Base-by-base conservation (phyloP, 108 stramenopile species). In the Skeletonema tropicum region DNA sequence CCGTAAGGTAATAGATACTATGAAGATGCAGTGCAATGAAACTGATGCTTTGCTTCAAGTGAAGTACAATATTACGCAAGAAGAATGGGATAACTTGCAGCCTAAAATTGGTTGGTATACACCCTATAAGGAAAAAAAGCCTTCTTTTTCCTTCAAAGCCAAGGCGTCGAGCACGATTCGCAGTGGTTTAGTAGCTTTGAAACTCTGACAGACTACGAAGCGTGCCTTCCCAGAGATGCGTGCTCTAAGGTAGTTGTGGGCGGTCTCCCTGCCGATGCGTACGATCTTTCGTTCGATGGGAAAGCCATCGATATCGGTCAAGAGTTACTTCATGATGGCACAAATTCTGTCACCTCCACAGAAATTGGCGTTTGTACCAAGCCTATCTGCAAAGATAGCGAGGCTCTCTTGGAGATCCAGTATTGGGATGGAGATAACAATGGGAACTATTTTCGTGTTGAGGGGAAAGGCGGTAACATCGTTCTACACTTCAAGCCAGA, bases 1-100 rank as follows among this genome's bases (percentile, higher is more conserved):
- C n/a, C n/a, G n/a, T n/a, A n/a, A n/a, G n/a, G n/a, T n/a, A n/a
- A n/a, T n/a, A n/a, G n/a, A n/a, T n/a, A n/a, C n/a, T n/a, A n/a
- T n/a, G n/a, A n/a, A n/a, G n/a, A n/a, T n/a, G n/a, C n/a, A n/a
- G n/a, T 45, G 42, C 42, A 45, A 45, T 45, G 42, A 45, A 45
- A 45, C 42, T 15, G 42, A 60, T 13, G 59, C 59, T 19, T 32
- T 31, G 59, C 59, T 60, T n/a, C n/a, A n/a, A n/a, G n/a, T n/a
- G n/a, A n/a, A n/a, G n/a, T n/a, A n/a, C n/a, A n/a, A n/a, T n/a
- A n/a, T n/a, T n/a, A n/a, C n/a, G n/a, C n/a, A n/a, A n/a, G n/a
- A n/a, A n/a, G n/a, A n/a, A n/a, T n/a, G 26, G 30, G n/a, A 60
- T 45, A 15, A 3, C n/a, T n/a, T n/a, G n/a, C n/a, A n/a, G n/a